Conservation (phyloP, 768 basidiomycete species). For the Tulasnella sp. region DNA sequence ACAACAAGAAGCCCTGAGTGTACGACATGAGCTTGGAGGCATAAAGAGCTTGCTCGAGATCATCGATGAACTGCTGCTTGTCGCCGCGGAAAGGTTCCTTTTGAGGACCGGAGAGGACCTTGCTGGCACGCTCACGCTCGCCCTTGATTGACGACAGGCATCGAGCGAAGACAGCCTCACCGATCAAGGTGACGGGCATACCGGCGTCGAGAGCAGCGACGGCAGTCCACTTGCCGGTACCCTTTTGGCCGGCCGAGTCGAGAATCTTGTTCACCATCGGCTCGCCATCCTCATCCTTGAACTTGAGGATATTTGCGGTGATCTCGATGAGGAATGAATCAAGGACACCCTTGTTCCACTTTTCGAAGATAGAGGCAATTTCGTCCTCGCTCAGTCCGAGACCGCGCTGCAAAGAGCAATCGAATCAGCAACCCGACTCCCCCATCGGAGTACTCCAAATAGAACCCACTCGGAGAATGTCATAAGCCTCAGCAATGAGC, state of each 20-base stretch:
- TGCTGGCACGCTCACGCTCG: slow-evolving; percentile 89
- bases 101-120: slow-evolving; percentile 78
- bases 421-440: neutral
- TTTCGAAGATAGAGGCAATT: slow-evolving; percentile 87
- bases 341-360: slow-evolving; percentile 97
- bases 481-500: slow-evolving; percentile 96
- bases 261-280: slow-evolving; percentile 90
- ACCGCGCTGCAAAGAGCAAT: slow-evolving; percentile 41
- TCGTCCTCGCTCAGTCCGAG: slow-evolving; percentile 77
- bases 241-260: slow-evolving; percentile 96
- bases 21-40: slow-evolving; percentile 99
- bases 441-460: neutral
- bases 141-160: slow-evolving; percentile 95
- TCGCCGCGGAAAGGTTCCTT: slow-evolving; percentile 92
- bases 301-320: slow-evolving; percentile 91
- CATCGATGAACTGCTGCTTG: slow-evolving; percentile 98
- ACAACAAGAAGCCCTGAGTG: slow-evolving; percentile 99
- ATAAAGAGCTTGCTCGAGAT: slow-evolving; percentile 97
- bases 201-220: slow-evolving; percentile 92
- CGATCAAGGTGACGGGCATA: slow-evolving; percentile 89
- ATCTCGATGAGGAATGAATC: slow-evolving; percentile 99
- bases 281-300: slow-evolving; percentile 90
- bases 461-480: slow-evolving; percentile 66
- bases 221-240: slow-evolving; percentile 99
- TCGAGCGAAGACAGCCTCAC: slow-evolving; percentile 98